Conservation (phyloP, 2,329 filamentous ascomycete species). For the Colletotrichum higginsianum region DNA sequence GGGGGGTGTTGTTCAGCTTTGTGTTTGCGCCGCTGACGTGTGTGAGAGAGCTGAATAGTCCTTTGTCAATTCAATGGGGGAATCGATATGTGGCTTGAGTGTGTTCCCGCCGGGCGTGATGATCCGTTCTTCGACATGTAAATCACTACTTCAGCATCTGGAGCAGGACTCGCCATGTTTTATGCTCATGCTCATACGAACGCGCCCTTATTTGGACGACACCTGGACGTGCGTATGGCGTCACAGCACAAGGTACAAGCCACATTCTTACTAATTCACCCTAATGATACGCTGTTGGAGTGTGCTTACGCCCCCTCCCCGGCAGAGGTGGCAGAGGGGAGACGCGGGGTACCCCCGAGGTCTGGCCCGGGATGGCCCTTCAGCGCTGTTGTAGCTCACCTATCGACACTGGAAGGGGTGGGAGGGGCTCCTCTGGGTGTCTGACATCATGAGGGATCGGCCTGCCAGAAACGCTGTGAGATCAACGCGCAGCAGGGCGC, state of each 20-base stretch:
- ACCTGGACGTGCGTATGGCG: conserved; percentile 18
- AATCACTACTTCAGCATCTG: not conserved
- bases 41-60: not conserved
- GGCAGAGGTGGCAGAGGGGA: not conserved
- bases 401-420: not conserved
- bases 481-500: conserved; percentile 18
- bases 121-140: not conserved
- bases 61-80: too few relatives aligned
- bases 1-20: too few relatives aligned
- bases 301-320: too few relatives aligned
- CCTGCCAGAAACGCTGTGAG: not conserved
- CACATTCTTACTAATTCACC: conserved; percentile 2
- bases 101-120: not conserved
- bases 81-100: too few relatives aligned
- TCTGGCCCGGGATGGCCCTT: not conserved
- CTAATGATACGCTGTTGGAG: not conserved
- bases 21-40: not conserved
- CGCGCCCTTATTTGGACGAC: conserved; percentile 20
- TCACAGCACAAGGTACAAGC: conserved; percentile 1
- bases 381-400: not conserved
- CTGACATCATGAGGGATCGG: conserved; percentile 35
- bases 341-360: conserved; percentile 1
- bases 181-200: not conserved
- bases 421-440: not conserved
- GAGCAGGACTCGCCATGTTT: not conserved